Percentiles rank a stretch among this genome's conserved stretches.
Conservation (phyloP, 805 yeast species). For the Grigorovia humatica region DNA sequence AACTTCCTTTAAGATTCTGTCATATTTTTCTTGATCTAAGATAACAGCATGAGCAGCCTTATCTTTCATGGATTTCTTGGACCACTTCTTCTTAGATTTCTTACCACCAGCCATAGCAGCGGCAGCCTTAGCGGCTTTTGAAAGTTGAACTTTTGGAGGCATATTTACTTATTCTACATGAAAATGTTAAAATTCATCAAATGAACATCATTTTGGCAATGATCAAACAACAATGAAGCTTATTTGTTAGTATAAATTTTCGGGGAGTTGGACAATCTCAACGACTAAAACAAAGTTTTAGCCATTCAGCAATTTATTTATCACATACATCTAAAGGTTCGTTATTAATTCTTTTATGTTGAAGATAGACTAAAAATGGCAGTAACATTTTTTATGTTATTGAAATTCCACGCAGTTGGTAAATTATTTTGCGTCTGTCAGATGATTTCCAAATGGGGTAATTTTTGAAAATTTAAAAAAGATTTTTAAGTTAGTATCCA, state of each 20-base stretch:
- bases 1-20: conserved; percentile 98
- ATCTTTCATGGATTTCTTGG: conserved; percentile 99
- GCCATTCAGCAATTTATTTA: not conserved
- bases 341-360: not conserved
- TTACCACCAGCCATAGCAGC: conserved; percentile 99
- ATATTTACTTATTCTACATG: conserved; percentile 36
- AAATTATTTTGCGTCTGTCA: not conserved
- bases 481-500: no score
- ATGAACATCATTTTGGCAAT: not conserved
- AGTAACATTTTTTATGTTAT: not conserved
- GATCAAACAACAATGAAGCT: not conserved
- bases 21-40: conserved; percentile 97
- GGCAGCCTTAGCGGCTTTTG: conserved; percentile 99
- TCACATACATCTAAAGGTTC: not conserved
- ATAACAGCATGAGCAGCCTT: conserved; percentile 97
- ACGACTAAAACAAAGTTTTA: not conserved
- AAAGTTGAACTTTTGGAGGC: conserved; percentile 99
- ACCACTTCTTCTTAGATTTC: conserved; percentile 99
- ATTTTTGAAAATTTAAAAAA: not conserved
- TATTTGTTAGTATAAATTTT: not conserved
- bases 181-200: not conserved
- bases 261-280: not conserved
- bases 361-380: not conserved
- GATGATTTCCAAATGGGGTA: not conserved
- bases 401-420: not conserved